Evolutionary conservation across 2,329 filamentous ascomycete genomes (phyloP), one percentile per base, ranked within the genome.

Genomic region (Monilinia fructigena): DNA sequence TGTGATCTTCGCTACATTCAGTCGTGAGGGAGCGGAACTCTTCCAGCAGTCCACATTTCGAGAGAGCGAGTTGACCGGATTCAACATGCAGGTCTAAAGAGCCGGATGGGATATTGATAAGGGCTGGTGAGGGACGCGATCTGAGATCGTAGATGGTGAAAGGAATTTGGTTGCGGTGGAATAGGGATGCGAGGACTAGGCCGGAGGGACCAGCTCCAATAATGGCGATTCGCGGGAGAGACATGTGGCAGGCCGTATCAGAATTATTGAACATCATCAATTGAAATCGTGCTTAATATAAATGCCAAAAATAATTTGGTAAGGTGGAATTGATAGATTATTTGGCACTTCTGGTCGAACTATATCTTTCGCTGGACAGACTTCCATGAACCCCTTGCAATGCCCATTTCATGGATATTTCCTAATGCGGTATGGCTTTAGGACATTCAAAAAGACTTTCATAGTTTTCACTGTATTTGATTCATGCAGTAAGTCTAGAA

Each of bases 61-160:
- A 75, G 10, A 85, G 72, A 0, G 81, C 83, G 3, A 75, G 73
- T 6, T 82, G 78, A 0, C 83, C 83, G 0, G 79, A 78, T 7
- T 77, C 71, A 1, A 77, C 74, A 70, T 85, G 82, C 0, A 86
- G 75, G 69, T 85, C 83, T 3, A 86, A 79, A 66, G 74, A 80
- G 14, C 83, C 82, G 3, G 74, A 76, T 2, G 75, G 75, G 3
- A 70, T 66, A 6, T 71, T 60, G 8, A 77, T 68, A 14, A 75
- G 73, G 2, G 70, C 70, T 0, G 69, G 61, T 1, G 72, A 74
- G 12, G 76, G 77, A 14, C 70, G 70, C 0, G 70, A 65, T 18
- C 77, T 76, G 1, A 77, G 71, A 50, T 80, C 79, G 47, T 75
- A 79, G 55, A 81, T 72, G 4, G 73, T 77, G 62, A 74, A 76